Evolutionary conservation across 176 grass and related monocot species (phyloP).

Genomic region (Alopecurus myosuroides): DNA sequence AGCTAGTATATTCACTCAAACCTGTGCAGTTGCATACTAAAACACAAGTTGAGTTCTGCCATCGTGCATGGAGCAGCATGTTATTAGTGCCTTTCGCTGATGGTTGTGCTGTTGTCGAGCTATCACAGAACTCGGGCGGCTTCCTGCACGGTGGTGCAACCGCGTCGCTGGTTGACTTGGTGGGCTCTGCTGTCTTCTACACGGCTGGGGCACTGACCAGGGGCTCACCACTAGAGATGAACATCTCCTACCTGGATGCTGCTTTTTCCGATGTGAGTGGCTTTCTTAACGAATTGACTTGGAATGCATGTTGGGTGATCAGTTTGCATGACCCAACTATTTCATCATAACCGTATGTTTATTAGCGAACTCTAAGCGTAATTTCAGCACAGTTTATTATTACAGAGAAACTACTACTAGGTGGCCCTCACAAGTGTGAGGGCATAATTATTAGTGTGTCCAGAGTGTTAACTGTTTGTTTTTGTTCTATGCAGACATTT

Average conservation of each 20-base stretch:
- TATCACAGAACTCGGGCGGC: constrained; percentile 61
- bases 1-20: no score
- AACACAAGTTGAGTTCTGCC: not conserved
- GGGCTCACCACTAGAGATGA: constrained; percentile 77
- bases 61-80: not conserved
- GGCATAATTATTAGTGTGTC: not conserved
- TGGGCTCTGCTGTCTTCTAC: constrained; percentile 73
- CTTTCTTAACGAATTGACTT: not conserved
- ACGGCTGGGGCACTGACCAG: constrained; percentile 51
- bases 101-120: not conserved
- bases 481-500: not conserved
- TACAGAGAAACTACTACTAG: not conserved
- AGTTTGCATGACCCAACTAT: not conserved
- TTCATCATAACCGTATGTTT: not conserved
- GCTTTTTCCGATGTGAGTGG: constrained; percentile 62
- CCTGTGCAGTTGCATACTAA: not conserved
- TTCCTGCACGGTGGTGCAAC: constrained; percentile 92
- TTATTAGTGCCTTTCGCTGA: not conserved
- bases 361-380: not conserved
- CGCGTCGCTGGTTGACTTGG: constrained; percentile 73
- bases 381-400: not conserved
- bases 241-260: constrained; percentile 83
- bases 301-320: not conserved
- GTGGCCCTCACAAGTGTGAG: not conserved
- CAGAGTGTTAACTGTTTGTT: not conserved